phyloP scores from a whole-genome alignment of 495 filamentous ascomycete species.

The Baudoinia panamericana region DNA sequence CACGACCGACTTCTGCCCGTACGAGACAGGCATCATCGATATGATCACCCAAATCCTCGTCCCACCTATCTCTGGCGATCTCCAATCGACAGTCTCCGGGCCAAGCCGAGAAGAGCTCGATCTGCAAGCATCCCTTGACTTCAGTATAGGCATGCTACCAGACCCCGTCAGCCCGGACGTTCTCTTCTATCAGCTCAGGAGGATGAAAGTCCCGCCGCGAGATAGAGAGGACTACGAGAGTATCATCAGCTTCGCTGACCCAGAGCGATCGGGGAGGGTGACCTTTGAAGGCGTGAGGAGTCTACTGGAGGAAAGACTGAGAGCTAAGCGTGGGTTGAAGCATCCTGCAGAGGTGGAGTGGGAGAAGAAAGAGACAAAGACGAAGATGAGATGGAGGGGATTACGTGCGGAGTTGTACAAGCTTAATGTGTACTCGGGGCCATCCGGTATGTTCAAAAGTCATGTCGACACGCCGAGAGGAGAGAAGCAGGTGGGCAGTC shows the following conservation, averaged over 20 bases:
- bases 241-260: too few species aligned
- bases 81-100: not conserved
- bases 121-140: constrained; percentile 1
- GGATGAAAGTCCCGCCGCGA: too few species aligned
- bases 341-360: not conserved
- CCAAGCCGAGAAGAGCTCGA: not conserved
- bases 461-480: constrained; percentile 46
- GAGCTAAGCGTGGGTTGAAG: too few species aligned
- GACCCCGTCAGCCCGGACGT: too few species aligned
- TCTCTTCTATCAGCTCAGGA: too few species aligned
- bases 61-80: constrained; percentile 25
- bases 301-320: too few species aligned
- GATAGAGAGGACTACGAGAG: too few species aligned
- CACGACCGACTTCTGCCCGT: constrained; percentile 38
- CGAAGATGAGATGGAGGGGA: not conserved
- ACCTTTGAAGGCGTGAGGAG: too few species aligned
- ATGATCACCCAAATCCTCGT: constrained; percentile 36
- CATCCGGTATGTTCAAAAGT: constrained; percentile 38
- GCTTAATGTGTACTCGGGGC: constrained; percentile 45
- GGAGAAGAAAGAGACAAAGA: too few species aligned
- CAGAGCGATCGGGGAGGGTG: too few species aligned
- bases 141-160: too few species aligned
- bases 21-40: constrained; percentile 40
- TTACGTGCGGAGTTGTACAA: constrained; percentile 40
- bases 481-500: constrained; percentile 38